These are phyloP conservation scores for Phytopythium delawarense DNA, from an alignment of 352 stramenopile genomes.

Conservation along the genomic window DNA sequence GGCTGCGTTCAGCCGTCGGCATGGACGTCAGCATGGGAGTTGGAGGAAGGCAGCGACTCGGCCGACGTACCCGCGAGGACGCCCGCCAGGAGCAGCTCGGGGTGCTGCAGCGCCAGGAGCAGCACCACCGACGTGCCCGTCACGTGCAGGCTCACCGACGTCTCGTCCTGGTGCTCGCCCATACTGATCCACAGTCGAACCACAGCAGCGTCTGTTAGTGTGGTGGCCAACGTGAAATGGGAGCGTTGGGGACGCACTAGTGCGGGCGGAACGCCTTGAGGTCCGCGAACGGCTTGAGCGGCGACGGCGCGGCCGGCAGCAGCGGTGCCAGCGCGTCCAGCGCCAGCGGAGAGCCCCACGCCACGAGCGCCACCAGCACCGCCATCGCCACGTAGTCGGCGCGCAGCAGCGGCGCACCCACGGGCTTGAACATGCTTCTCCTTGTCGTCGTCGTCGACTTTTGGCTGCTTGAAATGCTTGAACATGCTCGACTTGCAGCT, in stretches of 20 bases:
- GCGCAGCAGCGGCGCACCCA: background rate
- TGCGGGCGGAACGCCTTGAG: slow-evolving; percentile 38
- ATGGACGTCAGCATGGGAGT: background rate
- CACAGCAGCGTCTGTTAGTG: background rate
- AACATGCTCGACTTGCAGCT: no score
- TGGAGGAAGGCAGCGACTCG: background rate
- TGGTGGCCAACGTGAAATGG: no score
- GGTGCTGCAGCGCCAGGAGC: slow-evolving; percentile 28
- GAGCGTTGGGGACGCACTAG: slow-evolving; percentile 24
- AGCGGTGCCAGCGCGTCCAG: slow-evolving; percentile 12
- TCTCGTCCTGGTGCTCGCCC: slow-evolving; percentile 41
- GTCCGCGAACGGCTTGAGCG: slow-evolving; percentile 33
- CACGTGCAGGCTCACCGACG: slow-evolving; percentile 35
- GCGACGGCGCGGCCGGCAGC: slow-evolving; percentile 16
- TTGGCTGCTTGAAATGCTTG: background rate
- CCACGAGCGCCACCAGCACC: slow-evolving; percentile 23
- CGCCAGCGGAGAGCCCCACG: slow-evolving; percentile 16
- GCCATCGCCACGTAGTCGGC: slow-evolving; percentile 25
- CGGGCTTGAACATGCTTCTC: background rate
- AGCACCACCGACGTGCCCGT: slow-evolving; percentile 37
- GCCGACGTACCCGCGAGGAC: slow-evolving; percentile 16
- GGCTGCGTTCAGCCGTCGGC: slow-evolving; percentile 8
- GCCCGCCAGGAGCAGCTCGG: slow-evolving; percentile 28
- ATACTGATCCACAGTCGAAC: background rate
- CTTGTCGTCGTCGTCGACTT: background rate